These are phyloP conservation scores for Pichia sp. DNA, from an alignment of 1,139 yeast species.

Conservation along the genomic window DNA sequence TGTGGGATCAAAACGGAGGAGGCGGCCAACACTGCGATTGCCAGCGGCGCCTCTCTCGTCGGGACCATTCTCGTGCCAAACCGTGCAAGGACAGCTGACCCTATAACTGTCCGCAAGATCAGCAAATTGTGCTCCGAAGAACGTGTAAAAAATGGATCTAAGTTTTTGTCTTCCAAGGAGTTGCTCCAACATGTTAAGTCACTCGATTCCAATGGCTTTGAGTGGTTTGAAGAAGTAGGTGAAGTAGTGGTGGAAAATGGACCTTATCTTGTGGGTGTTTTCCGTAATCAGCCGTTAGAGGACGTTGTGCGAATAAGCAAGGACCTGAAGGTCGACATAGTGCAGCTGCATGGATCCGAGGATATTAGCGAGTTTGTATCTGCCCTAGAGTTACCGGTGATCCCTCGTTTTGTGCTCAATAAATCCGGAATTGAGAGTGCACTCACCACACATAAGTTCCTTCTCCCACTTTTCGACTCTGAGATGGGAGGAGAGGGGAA, in stretches of 20 bases:
- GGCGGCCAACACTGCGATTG: conserved; percentile 68
- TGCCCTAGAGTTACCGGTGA: conserved; percentile 47
- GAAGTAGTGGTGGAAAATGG: conserved; percentile 45
- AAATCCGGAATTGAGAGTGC: conserved; percentile 36
- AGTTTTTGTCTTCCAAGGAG: conserved; percentile 22
- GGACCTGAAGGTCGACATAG: conserved; percentile 60
- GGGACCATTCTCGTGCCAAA: conserved; percentile 89
- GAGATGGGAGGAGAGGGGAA: conserved; percentile 93
- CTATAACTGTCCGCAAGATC: conserved; percentile 52
- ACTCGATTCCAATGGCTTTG: conserved; percentile 24
- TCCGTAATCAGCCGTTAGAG: conserved; percentile 71
- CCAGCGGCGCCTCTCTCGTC: conserved; percentile 66
- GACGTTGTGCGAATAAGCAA: conserved; percentile 51
- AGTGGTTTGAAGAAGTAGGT: conserved; percentile 38
- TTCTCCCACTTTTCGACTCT: conserved; percentile 72
- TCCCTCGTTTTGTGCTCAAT: conserved; percentile 68
- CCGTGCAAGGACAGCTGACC: conserved; percentile 65
- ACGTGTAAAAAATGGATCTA: conserved; percentile 23
- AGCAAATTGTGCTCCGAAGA: conserved; percentile 34
- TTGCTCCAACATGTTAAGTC: conserved; percentile 19
- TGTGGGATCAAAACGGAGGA: conserved; percentile 73
- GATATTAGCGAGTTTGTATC: conserved; percentile 50
- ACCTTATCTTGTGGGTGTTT: conserved; percentile 84
- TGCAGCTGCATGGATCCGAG: conserved; percentile 89
- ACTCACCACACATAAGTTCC: conserved; percentile 36